Evolutionary conservation across 306 rosid genomes (phyloP), one percentile per base, ranked within the genome.

Genomic region (Quercus wislizeni): DNA sequence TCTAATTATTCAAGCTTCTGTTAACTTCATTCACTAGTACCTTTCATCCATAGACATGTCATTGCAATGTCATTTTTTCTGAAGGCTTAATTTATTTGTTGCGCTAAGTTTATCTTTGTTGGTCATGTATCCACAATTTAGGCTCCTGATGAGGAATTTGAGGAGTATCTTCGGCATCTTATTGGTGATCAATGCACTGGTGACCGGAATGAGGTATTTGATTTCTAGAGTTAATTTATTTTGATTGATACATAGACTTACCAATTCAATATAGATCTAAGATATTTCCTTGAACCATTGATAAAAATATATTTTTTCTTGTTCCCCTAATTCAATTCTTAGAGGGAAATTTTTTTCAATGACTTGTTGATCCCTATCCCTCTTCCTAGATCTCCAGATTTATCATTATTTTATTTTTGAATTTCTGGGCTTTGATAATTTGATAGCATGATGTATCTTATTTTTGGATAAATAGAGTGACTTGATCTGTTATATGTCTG

Each of bases 81-180:
- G 61, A 18, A 68, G 61, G 15, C 5, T 25, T 71, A 41, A 55
- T 78, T 78, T 78, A 69, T 79, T 83, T 72, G 55, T 78, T 80
- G 58, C 6, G 62, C 38, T 79, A 78, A 76, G 73, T 61, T 21
- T 57, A 55, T 54, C 67, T 31, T 15, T 54, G 64, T 38, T 72
- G 80, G 55, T 76, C 33, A 63, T 75, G 75, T 74, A 59, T 75
- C 79, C 78, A 75, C 58, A 3, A 31, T 81, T 83, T 77, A 95
- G 99, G 99, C 98, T 82, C 99, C 99, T 75, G 99, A 92, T 84
- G 99, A 95, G 87, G 95, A 91, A 86, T 95, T 92, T 83, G 94
- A 91, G 82, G 99, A 95, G 85, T 92, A 92, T 87, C 92, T 95
- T 43, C 78, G 99, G 88, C 90, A 91, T 76, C 89, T 84, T 82